Evolutionary conservation across 2,329 filamentous ascomycete genomes (phyloP).

Genomic region (Neopestalotiopsis rosae): DNA sequence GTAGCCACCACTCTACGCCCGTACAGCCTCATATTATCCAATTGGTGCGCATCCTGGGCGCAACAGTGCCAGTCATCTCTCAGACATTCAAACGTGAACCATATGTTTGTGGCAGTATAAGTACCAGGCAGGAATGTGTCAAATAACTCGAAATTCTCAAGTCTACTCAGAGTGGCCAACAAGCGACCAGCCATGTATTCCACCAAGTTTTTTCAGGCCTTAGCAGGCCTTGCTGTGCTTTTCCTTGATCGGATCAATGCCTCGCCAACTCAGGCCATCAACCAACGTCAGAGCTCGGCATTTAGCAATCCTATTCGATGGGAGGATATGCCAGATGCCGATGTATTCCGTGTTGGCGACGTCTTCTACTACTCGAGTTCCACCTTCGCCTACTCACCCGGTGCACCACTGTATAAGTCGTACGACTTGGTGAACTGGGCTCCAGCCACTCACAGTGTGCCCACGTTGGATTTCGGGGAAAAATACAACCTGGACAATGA

Average conservation of each 20-base stretch:
- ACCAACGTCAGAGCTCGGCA: background rate
- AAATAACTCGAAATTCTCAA: too few species aligned
- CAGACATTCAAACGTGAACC: too few species aligned
- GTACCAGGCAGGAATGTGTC: too few species aligned
- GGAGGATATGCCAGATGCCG: conserved; percentile 56
- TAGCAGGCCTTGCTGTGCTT: background rate
- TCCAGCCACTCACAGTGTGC: conserved; percentile 41
- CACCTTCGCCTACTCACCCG: conserved; percentile 55
- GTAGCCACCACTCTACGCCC: too few species aligned
- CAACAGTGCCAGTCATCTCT: too few species aligned
- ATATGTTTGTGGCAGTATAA: too few species aligned
- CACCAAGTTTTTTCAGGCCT: background rate
- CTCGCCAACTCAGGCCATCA: background rate
- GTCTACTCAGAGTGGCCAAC: too few species aligned
- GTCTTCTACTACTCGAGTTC: conserved; percentile 55
- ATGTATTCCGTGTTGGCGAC: conserved; percentile 46
- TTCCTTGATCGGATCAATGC: background rate
- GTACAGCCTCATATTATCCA: too few species aligned
- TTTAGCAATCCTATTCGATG: conserved; percentile 53
- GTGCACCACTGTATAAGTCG: conserved; percentile 54
- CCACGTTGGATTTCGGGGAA: conserved; percentile 26
- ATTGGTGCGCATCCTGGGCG: too few species aligned
- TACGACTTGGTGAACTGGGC: conserved; percentile 54
- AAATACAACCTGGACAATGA: conserved; percentile 21
- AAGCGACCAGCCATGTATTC: background rate